Conservation (phyloP, 2,329 filamentous ascomycete genomes). For the Sporothrix dimorphospora region DNA sequence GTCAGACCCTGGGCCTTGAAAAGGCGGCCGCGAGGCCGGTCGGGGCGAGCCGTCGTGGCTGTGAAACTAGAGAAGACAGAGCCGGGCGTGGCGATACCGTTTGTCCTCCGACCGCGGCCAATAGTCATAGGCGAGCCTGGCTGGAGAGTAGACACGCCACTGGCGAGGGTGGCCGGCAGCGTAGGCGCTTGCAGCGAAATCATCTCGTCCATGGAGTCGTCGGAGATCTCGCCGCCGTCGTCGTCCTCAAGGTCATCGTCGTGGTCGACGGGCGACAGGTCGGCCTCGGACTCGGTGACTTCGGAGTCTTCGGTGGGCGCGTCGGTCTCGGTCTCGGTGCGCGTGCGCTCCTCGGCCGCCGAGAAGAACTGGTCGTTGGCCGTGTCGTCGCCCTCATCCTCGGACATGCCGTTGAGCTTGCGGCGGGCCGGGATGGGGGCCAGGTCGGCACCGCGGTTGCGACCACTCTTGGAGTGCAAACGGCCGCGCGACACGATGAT, state of each 20-base stretch:
- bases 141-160: constrained; percentile 77
- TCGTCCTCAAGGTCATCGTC: constrained; percentile 83
- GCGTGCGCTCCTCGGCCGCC: constrained; percentile 77
- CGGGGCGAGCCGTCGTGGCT: constrained; percentile 75
- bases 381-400: constrained; percentile 72
- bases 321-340: constrained; percentile 62
- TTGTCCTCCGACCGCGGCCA: constrained; percentile 65
- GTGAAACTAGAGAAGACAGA: constrained; percentile 91
- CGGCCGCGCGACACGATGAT: constrained; percentile 76
- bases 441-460: constrained; percentile 34
- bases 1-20: constrained; percentile 84
- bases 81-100: constrained; percentile 78
- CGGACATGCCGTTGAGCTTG: constrained; percentile 60
- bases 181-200: constrained; percentile 84
- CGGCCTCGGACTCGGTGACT: constrained; percentile 56
- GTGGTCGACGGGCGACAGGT: constrained; percentile 67
- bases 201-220: constrained; percentile 91
- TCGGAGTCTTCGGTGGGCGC: constrained; percentile 44
- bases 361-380: constrained; percentile 92
- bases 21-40: constrained; percentile 72
- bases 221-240: constrained; percentile 71
- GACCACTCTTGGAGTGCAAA: constrained; percentile 53
- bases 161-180: constrained; percentile 75
- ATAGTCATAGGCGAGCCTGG: constrained; percentile 79
- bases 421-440: constrained; percentile 53